Percentiles rank a stretch among this genome's conserved stretches.
Conservation (phyloP, 805 yeast species). For the Cephaloascus albidus region DNA sequence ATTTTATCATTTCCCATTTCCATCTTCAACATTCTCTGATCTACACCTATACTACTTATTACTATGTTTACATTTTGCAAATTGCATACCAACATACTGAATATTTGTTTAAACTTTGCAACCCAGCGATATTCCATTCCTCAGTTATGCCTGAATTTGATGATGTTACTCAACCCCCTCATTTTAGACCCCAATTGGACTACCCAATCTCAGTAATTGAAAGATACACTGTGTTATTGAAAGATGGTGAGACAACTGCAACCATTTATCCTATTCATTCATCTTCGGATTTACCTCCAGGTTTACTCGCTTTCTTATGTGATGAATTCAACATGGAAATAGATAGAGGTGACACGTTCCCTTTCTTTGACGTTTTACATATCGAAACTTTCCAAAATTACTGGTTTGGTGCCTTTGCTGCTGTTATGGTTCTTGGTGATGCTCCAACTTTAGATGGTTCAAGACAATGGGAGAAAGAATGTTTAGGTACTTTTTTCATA, state of each 20-base stretch:
- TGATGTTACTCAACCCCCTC: constrained; percentile 38
- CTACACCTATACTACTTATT: constrained; percentile 1
- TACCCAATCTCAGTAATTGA: constrained; percentile 30
- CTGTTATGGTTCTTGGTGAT: constrained; percentile 74
- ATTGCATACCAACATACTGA: no score
- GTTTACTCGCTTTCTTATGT: constrained; percentile 68
- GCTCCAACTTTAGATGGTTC: constrained; percentile 33
- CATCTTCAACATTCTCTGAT: constrained; percentile 1
- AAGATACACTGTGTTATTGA: constrained; percentile 68
- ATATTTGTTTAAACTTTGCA: no score
- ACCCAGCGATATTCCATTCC: no score
- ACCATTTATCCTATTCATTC: constrained; percentile 81
- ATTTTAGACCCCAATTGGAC: constrained; percentile 32
- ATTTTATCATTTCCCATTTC: not conserved
- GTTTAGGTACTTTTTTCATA: constrained; percentile 79
- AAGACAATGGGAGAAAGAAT: constrained; percentile 86
- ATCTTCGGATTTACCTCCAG: constrained; percentile 63
- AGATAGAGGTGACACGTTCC: constrained; percentile 79
- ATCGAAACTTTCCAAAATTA: constrained; percentile 69
- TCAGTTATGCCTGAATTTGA: constrained; percentile 40
- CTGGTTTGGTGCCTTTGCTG: constrained; percentile 87
- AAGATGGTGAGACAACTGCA: constrained; percentile 88
- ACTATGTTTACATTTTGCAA: not conserved
- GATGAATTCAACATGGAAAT: constrained; percentile 94
- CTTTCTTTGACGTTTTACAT: constrained; percentile 73